Percentiles rank a stretch among this genome's conserved stretches.
These are phyloP conservation scores for Mycena belliarum DNA, from an alignment of 768 basidiomycete species.

Conservation along the genomic window DNA sequence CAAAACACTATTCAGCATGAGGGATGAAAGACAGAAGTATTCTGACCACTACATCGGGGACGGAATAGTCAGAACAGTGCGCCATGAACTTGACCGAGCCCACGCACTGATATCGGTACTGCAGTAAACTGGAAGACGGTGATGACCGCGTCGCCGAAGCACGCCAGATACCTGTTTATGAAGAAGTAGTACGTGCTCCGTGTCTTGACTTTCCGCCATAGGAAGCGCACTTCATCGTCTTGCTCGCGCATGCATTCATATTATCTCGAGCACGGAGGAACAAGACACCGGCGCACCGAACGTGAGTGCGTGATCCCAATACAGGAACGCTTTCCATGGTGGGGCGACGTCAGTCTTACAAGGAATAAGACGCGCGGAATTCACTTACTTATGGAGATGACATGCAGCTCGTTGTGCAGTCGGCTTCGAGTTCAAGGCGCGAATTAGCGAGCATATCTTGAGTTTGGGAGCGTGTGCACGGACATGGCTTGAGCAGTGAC, in stretches of 20 bases:
- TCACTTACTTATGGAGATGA: constrained; percentile 6
- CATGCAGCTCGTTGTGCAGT: constrained; percentile 5
- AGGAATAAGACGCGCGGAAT: background rate
- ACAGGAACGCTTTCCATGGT: background rate
- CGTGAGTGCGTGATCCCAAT: constrained; percentile 9
- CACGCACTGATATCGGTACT: constrained; percentile 6
- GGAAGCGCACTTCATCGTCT: constrained; percentile 15
- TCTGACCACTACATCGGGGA: background rate
- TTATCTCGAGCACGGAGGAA: background rate
- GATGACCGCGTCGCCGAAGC: constrained; percentile 5
- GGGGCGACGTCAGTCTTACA: background rate
- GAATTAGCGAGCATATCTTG: background rate
- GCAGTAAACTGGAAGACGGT: constrained; percentile 6
- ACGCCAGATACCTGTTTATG: constrained; percentile 12
- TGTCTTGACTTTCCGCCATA: constrained; percentile 4
- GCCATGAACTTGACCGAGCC: background rate
- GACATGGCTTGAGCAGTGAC: background rate
- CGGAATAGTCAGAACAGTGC: background rate
- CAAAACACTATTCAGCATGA: too few relatives aligned
- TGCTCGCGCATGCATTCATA: too few relatives aligned
- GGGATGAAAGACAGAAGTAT: background rate
- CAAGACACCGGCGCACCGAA: constrained; percentile 2
- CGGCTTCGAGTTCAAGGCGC: background rate
- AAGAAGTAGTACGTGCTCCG: constrained; percentile 13
- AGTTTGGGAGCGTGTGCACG: background rate